These are phyloP conservation scores for Ajuga reptans DNA, from an alignment of 305 asterid genomes.

Conservation along the genomic window DNA sequence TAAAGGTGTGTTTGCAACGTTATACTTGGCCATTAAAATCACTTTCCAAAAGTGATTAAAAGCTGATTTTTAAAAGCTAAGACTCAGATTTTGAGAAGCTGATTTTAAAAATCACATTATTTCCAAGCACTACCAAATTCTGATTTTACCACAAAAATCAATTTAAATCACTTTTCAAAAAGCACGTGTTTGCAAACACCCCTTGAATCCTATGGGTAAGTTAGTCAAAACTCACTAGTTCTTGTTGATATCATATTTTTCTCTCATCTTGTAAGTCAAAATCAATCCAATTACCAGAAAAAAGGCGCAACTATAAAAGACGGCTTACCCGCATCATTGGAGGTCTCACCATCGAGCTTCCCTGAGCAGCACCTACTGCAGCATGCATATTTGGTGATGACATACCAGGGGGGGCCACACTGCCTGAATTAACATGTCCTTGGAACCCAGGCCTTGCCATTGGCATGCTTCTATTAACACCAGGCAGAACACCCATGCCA, in stretches of 20 bases:
- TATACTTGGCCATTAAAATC: too few species aligned
- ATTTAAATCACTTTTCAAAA: too few species aligned
- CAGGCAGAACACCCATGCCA: constrained; percentile 42
- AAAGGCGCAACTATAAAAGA: neutral
- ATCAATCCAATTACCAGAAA: constrained; percentile 2
- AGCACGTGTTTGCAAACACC: too few species aligned
- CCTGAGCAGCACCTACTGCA: constrained; percentile 60
- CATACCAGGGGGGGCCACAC: constrained; percentile 49
- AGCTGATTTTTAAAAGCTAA: too few species aligned
- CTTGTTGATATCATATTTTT: too few species aligned
- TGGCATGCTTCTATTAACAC: constrained; percentile 50
- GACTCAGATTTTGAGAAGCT: too few species aligned
- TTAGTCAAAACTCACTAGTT: neutral
- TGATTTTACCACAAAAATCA: too few species aligned
- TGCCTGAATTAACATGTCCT: constrained; percentile 54
- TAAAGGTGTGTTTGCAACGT: too few species aligned
- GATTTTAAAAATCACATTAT: too few species aligned
- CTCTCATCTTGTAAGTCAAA: neutral
- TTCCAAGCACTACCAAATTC: too few species aligned
- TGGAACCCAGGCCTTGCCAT: constrained; percentile 63
- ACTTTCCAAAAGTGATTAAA: too few species aligned
- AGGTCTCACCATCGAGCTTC: constrained; percentile 50
- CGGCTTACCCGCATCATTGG: constrained; percentile 58
- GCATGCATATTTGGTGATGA: constrained; percentile 51
- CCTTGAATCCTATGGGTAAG: neutral